phyloP scores from a whole-genome alignment of 768 basidiomycete species.

The Boletus reticulatus region DNA sequence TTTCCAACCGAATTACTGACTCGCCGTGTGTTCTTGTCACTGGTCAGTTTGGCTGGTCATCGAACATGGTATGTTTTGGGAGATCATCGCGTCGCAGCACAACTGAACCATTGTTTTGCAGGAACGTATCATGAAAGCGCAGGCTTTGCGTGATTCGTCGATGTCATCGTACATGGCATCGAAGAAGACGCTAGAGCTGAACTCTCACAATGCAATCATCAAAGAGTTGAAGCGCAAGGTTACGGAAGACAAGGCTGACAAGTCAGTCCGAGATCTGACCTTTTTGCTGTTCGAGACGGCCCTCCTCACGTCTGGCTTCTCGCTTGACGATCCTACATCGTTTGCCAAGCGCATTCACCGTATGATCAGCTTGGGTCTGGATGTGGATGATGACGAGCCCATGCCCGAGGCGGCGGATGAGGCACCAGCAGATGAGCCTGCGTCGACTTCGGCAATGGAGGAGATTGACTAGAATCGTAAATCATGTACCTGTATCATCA shows the following conservation, averaged over 20 bases:
- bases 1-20: constrained; percentile 97
- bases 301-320: constrained; percentile 92
- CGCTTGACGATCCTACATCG: constrained; percentile 90
- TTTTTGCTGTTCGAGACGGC: constrained; percentile 97
- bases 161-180: constrained; percentile 99
- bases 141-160: constrained; percentile 92
- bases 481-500: constrained; percentile 27
- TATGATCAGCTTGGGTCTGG: constrained; percentile 91
- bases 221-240: constrained; percentile 96
- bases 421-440: constrained; percentile 55
- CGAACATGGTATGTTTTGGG: constrained; percentile 78
- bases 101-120: constrained; percentile 24
- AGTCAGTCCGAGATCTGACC: constrained; percentile 95
- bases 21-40: constrained; percentile 97
- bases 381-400: constrained; percentile 75
- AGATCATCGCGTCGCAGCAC: not conserved
- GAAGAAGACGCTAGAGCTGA: constrained; percentile 97
- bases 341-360: constrained; percentile 97
- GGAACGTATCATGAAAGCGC: constrained; percentile 99
- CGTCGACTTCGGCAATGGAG: constrained; percentile 88
- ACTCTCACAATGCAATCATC: constrained; percentile 88
- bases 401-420: constrained; percentile 37
- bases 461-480: constrained; percentile 73
- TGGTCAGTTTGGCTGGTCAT: constrained; percentile 99
- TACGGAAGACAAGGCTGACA: constrained; percentile 96